These are phyloP conservation scores for Metarhizium album DNA, from an alignment of 2,329 filamentous ascomycete species.

Conservation along the genomic window DNA sequence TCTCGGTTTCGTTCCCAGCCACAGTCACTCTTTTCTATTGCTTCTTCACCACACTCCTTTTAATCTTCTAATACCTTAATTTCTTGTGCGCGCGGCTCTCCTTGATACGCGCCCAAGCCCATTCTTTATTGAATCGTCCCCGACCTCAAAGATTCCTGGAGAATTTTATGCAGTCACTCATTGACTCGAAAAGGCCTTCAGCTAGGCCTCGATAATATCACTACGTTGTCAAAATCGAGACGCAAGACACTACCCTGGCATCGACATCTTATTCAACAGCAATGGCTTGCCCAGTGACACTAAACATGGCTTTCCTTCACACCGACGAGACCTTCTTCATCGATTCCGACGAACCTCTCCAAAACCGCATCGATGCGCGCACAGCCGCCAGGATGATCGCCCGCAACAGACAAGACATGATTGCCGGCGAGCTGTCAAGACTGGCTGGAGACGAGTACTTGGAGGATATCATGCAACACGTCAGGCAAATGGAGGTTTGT, in stretches of 20 bases:
- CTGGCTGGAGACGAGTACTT: conserved; percentile 82
- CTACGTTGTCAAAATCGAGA: conserved; percentile 1
- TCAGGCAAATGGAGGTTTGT: conserved; percentile 83
- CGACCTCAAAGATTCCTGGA: conserved; percentile 39
- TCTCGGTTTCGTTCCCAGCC: conserved; percentile 37
- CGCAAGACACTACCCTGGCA: conserved; percentile 10
- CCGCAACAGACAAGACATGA: conserved; percentile 73
- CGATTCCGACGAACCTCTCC: conserved; percentile 40
- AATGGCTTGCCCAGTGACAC: conserved; percentile 7
- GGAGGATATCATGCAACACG: conserved; percentile 87
- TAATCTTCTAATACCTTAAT: conserved; percentile 47
- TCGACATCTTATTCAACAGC: conserved; percentile 5
- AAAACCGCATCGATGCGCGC: conserved; percentile 53
- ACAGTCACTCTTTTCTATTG: conserved; percentile 46
- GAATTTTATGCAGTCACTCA: conserved; percentile 37
- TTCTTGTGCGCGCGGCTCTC: conserved; percentile 31
- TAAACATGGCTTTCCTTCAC: conserved; percentile 36
- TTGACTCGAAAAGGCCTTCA: conserved; percentile 21
- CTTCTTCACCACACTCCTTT: conserved; percentile 42
- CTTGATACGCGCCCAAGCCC: conserved; percentile 16
- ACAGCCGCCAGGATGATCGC: conserved; percentile 71
- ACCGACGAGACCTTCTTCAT: conserved; percentile 41
- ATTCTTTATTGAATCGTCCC: conserved; percentile 30
- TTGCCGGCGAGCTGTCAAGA: conserved; percentile 80
- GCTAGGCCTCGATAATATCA: conserved; percentile 13